Conservation (phyloP, 140 eudicot genomes). For the Bidens hawaiensis region DNA sequence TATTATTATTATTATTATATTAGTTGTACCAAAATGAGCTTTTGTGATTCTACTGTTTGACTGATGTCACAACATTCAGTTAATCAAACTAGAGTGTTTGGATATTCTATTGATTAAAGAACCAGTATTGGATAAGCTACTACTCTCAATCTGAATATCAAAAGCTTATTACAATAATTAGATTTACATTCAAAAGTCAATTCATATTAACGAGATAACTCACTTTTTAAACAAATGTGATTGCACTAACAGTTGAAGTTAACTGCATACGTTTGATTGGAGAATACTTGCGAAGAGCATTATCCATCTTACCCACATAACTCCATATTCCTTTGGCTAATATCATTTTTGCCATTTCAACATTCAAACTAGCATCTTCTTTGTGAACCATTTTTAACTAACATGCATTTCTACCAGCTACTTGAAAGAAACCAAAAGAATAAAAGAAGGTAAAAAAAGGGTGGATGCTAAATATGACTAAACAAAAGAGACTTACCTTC, state of each 20-base stretch:
- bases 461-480: too few species aligned
- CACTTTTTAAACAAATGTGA: slow-evolving; percentile 62
- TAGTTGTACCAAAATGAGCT: not conserved
- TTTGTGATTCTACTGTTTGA: not conserved
- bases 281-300: too few species aligned
- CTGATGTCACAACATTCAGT: not conserved
- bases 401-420: too few species aligned
- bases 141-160: not conserved
- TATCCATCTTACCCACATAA: slow-evolving; percentile 78
- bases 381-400: slow-evolving; percentile 97
- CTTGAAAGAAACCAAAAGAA: too few species aligned
- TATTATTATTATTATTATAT: too few species aligned
- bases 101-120: not conserved
- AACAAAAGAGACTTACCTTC: too few species aligned
- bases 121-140: not conserved
- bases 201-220: slow-evolving; percentile 4
- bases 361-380: slow-evolving; percentile 95
- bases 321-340: slow-evolving; percentile 94
- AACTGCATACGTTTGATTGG: too few species aligned
- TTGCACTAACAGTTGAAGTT: slow-evolving; percentile 40
- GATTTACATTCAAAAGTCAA: not conserved
- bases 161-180: not conserved
- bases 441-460: too few species aligned
- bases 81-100: not conserved
- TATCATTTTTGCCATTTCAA: slow-evolving; percentile 72